Conservation (phyloP, 2,329 filamentous ascomycete species). For the Aspergillus hiratsukae region DNA sequence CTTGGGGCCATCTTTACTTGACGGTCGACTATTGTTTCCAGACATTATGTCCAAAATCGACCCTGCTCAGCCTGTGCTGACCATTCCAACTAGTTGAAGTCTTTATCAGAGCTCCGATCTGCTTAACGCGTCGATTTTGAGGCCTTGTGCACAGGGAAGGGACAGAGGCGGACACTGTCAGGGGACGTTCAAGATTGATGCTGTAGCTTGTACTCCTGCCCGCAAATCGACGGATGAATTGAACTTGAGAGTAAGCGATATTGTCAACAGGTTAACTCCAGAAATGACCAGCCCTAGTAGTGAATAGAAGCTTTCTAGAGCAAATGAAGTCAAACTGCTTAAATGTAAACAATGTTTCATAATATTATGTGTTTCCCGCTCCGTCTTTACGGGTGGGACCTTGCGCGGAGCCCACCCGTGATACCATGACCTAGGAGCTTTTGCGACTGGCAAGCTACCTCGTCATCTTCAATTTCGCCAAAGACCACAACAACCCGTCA, state of each 20-base stretch:
- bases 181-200: constrained; percentile 23
- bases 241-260: not conserved
- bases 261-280: not conserved
- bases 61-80: constrained; percentile 30
- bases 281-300: not conserved
- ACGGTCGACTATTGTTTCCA: constrained; percentile 36
- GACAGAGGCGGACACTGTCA: constrained; percentile 25
- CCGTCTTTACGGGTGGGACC: constrained; percentile 14
- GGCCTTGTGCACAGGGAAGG: constrained; percentile 7
- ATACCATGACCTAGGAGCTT: constrained; percentile 8
- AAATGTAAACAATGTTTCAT: constrained; percentile 9
- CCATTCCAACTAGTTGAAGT: constrained; percentile 26
- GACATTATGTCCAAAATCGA: constrained; percentile 36
- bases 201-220: not conserved
- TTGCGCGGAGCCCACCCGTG: constrained; percentile 17
- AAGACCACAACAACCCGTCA: constrained; percentile 1
- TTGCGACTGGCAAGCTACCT: not conserved
- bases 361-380: constrained; percentile 3
- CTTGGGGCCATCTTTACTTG: constrained; percentile 62
- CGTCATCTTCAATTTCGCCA: not conserved
- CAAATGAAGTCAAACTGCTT: constrained; percentile 5
- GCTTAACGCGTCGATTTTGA: constrained; percentile 15
- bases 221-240: not conserved
- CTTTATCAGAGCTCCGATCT: not conserved
- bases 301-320: not conserved